Conservation (phyloP, 352 stramenopile species). For the Phytophthora hybrid region DNA sequence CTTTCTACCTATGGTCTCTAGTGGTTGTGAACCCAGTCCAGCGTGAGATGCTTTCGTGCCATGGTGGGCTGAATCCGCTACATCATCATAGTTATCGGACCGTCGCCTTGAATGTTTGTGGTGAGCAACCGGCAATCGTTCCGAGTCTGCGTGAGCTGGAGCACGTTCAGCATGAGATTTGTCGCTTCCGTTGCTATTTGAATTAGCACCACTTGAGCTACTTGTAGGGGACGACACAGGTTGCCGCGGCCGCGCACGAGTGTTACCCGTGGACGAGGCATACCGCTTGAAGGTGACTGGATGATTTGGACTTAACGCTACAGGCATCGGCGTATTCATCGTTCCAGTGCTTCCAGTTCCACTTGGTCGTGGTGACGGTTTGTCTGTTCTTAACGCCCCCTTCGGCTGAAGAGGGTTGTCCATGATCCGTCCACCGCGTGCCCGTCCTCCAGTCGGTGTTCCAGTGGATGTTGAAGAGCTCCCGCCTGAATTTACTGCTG, state of each 20-base stretch:
- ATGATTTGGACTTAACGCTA: slow-evolving; percentile 41
- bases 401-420: slow-evolving; percentile 59
- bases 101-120: slow-evolving; percentile 57
- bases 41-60: slow-evolving; percentile 25
- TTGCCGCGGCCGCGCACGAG: slow-evolving; percentile 47
- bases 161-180: slow-evolving; percentile 59
- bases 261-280: slow-evolving; percentile 52
- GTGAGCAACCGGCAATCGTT: slow-evolving; percentile 56
- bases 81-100: slow-evolving; percentile 56
- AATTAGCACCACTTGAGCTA: slow-evolving; percentile 19
- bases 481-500: slow-evolving; percentile 9
- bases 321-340: slow-evolving; percentile 37
- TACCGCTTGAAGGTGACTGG: slow-evolving; percentile 63
- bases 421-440: slow-evolving; percentile 54
- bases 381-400: slow-evolving; percentile 50
- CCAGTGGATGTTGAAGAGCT: slow-evolving; percentile 28
- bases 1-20: slow-evolving; percentile 41
- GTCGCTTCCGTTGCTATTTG: slow-evolving; percentile 44
- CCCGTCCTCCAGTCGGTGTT: slow-evolving; percentile 44
- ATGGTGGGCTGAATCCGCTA: slow-evolving; percentile 36
- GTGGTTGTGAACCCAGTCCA: slow-evolving; percentile 31
- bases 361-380: slow-evolving; percentile 49
- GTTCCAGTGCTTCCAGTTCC: slow-evolving; percentile 29
- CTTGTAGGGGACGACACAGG: slow-evolving; percentile 23
- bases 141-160: slow-evolving; percentile 52